These are phyloP conservation scores for Isoetes engelmannii DNA, from an alignment of 83 land plant genomes.

Conservation along the genomic window DNA sequence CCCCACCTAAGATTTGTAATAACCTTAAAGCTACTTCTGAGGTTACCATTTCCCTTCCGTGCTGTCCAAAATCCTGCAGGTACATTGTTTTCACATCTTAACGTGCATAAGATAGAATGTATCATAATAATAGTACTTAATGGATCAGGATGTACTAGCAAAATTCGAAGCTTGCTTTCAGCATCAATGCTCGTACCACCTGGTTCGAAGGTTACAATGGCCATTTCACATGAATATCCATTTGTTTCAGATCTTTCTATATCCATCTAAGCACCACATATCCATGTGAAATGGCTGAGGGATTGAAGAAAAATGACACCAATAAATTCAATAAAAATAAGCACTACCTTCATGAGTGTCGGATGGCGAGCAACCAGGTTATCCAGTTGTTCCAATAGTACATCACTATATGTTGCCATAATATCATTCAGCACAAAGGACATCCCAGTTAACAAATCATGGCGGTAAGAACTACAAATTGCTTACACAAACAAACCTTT, in stretches of 20 bases:
- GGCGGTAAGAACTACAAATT: not conserved
- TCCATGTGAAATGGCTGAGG: not conserved
- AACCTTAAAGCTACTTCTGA: constrained; percentile 83
- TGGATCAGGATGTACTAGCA: constrained; percentile 49
- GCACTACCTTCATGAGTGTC: constrained; percentile 44
- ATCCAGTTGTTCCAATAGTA: constrained; percentile 50
- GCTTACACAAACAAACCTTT: not conserved
- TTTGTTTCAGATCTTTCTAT: constrained; percentile 32
- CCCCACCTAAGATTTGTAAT: constrained; percentile 53
- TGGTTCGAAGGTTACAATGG: constrained; percentile 52
- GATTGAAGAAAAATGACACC: not conserved
- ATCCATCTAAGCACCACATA: constrained; percentile 39
- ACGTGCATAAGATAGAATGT: not conserved
- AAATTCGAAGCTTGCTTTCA: constrained; percentile 52
- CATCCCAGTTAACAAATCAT: not conserved
- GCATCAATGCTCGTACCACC: constrained; percentile 18
- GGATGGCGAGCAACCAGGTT: constrained; percentile 66
- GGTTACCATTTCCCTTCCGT: constrained; percentile 94
- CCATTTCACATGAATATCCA: constrained; percentile 60
- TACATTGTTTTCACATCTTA: not conserved
- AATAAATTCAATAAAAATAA: not conserved
- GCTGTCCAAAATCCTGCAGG: constrained; percentile 88
- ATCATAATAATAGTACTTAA: not conserved
- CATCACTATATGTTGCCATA: constrained; percentile 30
- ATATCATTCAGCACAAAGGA: not conserved